Percentiles rank a stretch among this genome's conserved stretches.
phyloP scores from a whole-genome alignment of 768 basidiomycete species.

The Rhodosporidiobolus odoratus region DNA sequence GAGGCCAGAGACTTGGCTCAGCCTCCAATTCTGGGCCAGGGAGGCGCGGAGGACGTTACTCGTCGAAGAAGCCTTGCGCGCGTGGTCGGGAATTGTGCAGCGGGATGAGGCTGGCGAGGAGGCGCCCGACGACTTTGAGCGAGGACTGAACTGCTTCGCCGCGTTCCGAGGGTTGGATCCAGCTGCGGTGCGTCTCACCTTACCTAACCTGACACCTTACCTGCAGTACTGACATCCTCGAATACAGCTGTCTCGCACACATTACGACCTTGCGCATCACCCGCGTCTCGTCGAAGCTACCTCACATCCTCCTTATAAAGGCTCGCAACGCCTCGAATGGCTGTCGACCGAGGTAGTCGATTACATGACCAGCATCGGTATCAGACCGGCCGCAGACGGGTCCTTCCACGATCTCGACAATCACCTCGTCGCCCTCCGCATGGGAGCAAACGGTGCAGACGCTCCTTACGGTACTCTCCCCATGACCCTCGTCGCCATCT shows the following conservation, averaged over 20 bases:
- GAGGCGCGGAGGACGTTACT: conserved; percentile 5
- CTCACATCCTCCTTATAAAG: not conserved
- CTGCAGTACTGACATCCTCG: too few species aligned
- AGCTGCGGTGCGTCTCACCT: not conserved
- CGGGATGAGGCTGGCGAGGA: conserved; percentile 1
- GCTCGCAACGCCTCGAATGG: conserved; percentile 8
- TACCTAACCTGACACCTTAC: too few species aligned
- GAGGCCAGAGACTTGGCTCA: conserved; percentile 5
- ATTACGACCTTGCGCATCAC: conserved; percentile 6
- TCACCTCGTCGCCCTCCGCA: conserved; percentile 13
- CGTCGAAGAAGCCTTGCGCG: conserved; percentile 11
- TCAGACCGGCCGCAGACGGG: not conserved
- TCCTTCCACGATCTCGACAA: conserved; percentile 26
- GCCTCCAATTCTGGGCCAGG: conserved; percentile 5
- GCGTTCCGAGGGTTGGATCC: conserved; percentile 27
- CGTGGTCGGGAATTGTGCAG: conserved; percentile 14
- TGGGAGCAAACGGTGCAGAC: not conserved
- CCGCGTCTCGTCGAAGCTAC: not conserved
- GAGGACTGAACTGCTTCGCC: conserved; percentile 18
- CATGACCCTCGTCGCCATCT: conserved; percentile 35
- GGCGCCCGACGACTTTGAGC: conserved; percentile 20
- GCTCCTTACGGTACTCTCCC: conserved; percentile 28
- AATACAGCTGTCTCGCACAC: not conserved
- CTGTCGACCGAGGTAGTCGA: conserved; percentile 12
- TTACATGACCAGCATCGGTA: conserved; percentile 1